A percentile compares a stretch with the other conserved stretches of the same genome.
phyloP scores from a whole-genome alignment of 2,329 filamentous ascomycete species.

The Trichoderma brevicompactum region DNA sequence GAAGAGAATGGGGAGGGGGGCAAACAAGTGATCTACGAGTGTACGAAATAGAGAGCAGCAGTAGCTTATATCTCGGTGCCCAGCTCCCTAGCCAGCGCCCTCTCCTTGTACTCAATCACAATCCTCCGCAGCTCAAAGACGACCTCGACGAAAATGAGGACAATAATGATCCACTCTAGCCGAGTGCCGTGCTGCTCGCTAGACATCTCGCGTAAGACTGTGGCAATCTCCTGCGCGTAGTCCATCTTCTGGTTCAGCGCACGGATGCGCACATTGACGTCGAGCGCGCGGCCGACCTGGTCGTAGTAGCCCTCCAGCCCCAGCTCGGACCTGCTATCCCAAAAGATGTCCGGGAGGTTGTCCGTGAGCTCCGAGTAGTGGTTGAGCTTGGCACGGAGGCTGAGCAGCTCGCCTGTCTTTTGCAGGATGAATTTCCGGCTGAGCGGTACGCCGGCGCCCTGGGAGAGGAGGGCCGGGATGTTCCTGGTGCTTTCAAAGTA shows the following conservation, averaged over 20 bases:
- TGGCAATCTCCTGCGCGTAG: constrained; percentile 94
- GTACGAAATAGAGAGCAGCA: background rate
- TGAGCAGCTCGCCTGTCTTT: constrained; percentile 90
- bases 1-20: background rate
- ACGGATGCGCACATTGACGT: constrained; percentile 89
- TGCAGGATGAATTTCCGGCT: constrained; percentile 79
- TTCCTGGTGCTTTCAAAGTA: constrained; percentile 87
- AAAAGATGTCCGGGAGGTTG: constrained; percentile 92
- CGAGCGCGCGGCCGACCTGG: constrained; percentile 84
- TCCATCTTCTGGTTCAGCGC: constrained; percentile 97
- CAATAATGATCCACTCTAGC: constrained; percentile 94
- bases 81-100: constrained; percentile 38
- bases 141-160: constrained; percentile 90
- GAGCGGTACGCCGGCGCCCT: constrained; percentile 53
- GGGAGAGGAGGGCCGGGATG: constrained; percentile 78
- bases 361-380: constrained; percentile 97
- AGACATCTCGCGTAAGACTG: constrained; percentile 81
- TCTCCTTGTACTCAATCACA: constrained; percentile 62
- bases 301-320: constrained; percentile 95
- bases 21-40: background rate
- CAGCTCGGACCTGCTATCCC: constrained; percentile 88
- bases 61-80: constrained; percentile 8
- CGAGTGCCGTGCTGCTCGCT: constrained; percentile 88
- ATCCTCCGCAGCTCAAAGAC: constrained; percentile 80
- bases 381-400: constrained; percentile 88